Base-by-base conservation (phyloP, 345 rosid genomes). In the Populus nigra region DNA sequence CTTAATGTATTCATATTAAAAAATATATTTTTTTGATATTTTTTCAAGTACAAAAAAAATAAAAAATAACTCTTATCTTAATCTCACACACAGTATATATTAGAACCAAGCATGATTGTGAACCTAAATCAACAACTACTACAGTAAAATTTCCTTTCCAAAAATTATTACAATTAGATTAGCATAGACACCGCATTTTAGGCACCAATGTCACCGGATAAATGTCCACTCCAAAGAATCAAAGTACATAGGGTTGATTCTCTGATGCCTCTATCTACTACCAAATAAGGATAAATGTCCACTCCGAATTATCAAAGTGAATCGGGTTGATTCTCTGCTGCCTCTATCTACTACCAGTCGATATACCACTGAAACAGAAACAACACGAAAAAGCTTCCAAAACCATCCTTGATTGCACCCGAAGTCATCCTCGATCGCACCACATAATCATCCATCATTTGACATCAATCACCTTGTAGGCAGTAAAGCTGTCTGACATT, bases 401-500 rank as follows among this genome's bases (percentile, higher is more conserved):
- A 41, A 69, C 53, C 83, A 77, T 73, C 63, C 70, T 62, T 61
- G 47, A 68, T 72, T 73, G 38, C 31, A 72, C 20, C 74, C n/a
- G 66, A 6, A 57, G 68, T 53, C 82, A 76, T 73, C 59, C 69
- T 39, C 53, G 47, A 68, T 72, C 69, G 36, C 29, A 71, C 70
- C 50, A n/a, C 35, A 0, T 62, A 25, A 41, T 69, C 73, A 55
- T 57, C 79, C 72, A 62, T 62, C 80, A 3, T 49, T 43, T 72
- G 3, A 41, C 66, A 82, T 87, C 78, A 94, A 62, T 96, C 98
- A 33, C 97, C 91, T 87, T 94, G 99, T 43, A 96, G 92, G 84
- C 99, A 92, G 89, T 96, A 96, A 50, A 96, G 96, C 84, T 96
- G 99, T 69, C 99, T 96, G 82, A 96, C 87, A 83, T 96, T 96